Evolutionary conservation across 768 basidiomycete species (phyloP).

Genomic region (Rhizopogon vulgaris): DNA sequence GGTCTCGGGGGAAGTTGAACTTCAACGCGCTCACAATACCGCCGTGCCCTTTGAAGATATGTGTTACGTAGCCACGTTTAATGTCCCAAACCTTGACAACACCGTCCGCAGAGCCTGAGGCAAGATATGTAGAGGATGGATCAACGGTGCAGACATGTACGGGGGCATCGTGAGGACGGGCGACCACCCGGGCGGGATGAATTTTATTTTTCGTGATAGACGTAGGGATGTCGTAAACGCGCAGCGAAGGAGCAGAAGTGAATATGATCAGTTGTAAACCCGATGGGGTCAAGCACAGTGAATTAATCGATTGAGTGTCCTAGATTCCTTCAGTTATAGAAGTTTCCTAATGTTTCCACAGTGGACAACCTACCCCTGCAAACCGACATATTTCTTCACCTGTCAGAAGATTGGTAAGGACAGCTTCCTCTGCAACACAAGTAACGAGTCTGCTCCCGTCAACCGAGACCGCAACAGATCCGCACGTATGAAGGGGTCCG

Average conservation of each 20-base stretch:
- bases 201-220: conserved; percentile 42
- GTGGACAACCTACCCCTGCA: conserved; percentile 56
- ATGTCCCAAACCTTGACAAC: conserved; percentile 97
- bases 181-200: conserved; percentile 66
- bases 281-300: conserved; percentile 77
- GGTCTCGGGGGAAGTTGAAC: conserved; percentile 73
- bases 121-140: conserved; percentile 84
- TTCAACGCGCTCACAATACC: conserved; percentile 91
- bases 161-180: conserved; percentile 89
- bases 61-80: conserved; percentile 80
- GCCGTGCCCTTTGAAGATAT: conserved; percentile 93
- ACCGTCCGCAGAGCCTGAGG: conserved; percentile 95
- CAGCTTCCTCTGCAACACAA: conserved; percentile 79
- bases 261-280: conserved; percentile 72
- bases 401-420: conserved; percentile 73
- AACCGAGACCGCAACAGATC: conserved; percentile 71
- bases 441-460: conserved; percentile 81
- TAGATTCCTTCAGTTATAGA: conserved; percentile 25
- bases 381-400: conserved; percentile 79
- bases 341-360: conserved; percentile 2
- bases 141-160: conserved; percentile 84
- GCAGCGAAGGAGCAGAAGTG: conserved; percentile 73
- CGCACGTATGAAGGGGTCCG: conserved; percentile 81
- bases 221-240: conserved; percentile 75
- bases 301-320: conserved; percentile 82